phyloP scores from a whole-genome alignment of 176 grass and related monocot species.

The Saccharum officinarum region DNA sequence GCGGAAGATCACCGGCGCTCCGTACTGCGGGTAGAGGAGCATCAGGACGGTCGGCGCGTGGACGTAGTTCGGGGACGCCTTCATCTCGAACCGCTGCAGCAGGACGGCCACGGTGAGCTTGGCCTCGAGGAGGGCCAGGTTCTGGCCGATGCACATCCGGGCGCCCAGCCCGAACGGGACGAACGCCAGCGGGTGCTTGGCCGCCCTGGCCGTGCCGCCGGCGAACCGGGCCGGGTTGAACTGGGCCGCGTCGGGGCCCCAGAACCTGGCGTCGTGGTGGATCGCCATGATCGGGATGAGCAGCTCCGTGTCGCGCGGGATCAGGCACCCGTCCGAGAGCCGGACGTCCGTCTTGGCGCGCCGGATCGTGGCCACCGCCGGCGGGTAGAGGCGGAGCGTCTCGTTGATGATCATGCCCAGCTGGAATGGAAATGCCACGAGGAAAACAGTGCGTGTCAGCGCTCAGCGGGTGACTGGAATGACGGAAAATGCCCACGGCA shows the following conservation, averaged over 20 bases:
- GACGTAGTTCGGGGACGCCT: conserved; percentile 50
- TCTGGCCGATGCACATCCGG: conserved; percentile 83
- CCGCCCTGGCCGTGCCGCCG: conserved; percentile 36
- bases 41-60: conserved; percentile 79
- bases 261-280: conserved; percentile 60
- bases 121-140: conserved; percentile 62
- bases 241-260: conserved; percentile 53
- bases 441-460: neutral
- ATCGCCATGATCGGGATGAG: conserved; percentile 85
- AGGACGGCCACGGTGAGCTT: conserved; percentile 70
- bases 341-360: conserved; percentile 60
- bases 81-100: conserved; percentile 50
- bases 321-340: conserved; percentile 51
- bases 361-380: conserved; percentile 80
- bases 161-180: conserved; percentile 71
- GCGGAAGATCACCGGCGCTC: conserved; percentile 70
- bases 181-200: conserved; percentile 60
- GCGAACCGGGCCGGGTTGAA: conserved; percentile 72
- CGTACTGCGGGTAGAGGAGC: conserved; percentile 80
- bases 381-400: conserved; percentile 78
- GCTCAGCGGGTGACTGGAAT: neutral
- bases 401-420: conserved; percentile 79
- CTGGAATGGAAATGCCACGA: conserved; percentile 28
- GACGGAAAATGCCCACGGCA: neutral
- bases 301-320: conserved; percentile 64